phyloP scores from a whole-genome alignment of 306 rosid species.

The Boehmeria nivea region DNA sequence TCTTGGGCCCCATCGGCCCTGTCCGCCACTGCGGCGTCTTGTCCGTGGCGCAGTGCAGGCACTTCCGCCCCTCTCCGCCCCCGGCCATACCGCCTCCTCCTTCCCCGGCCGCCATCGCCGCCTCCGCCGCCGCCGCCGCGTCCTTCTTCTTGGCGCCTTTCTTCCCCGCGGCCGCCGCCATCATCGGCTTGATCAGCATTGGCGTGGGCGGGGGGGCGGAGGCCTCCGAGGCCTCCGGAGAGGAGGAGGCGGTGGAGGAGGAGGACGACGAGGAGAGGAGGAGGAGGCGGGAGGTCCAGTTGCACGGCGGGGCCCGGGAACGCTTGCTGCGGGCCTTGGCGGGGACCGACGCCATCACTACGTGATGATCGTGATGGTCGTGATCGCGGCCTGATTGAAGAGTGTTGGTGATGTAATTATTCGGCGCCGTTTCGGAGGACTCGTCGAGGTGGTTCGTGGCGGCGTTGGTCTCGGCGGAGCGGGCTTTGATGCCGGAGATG shows the following conservation, averaged over 20 bases:
- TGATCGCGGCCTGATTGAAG: neutral
- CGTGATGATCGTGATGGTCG: neutral
- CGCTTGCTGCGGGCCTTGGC: conserved; percentile 92
- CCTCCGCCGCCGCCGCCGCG: conserved; percentile 15
- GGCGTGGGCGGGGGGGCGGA: neutral
- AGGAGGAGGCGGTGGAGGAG: conserved; percentile 14
- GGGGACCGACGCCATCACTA: conserved; percentile 39
- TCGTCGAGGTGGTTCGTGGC: conserved; percentile 31
- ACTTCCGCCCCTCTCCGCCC: conserved; percentile 53
- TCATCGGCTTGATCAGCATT: too few species aligned
- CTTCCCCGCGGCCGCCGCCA: conserved; percentile 12
- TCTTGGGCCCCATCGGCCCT: conserved; percentile 51
- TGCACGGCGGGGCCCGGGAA: conserved; percentile 68
- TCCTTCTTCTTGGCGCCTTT: conserved; percentile 48
- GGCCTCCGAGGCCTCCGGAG: conserved; percentile 22
- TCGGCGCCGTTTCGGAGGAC: conserved; percentile 10
- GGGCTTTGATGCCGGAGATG: conserved; percentile 56
- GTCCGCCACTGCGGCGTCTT: conserved; percentile 61
- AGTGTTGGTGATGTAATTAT: neutral
- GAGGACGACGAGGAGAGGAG: conserved; percentile 40
- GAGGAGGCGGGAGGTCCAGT: conserved; percentile 74
- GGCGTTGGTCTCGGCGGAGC: neutral
- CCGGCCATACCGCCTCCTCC: conserved; percentile 19
- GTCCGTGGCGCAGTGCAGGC: conserved; percentile 86
- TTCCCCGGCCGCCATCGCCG: conserved; percentile 36